Evolutionary conservation across 345 rosid genomes (phyloP).

Genomic region (Lenwebbia sp.): DNA sequence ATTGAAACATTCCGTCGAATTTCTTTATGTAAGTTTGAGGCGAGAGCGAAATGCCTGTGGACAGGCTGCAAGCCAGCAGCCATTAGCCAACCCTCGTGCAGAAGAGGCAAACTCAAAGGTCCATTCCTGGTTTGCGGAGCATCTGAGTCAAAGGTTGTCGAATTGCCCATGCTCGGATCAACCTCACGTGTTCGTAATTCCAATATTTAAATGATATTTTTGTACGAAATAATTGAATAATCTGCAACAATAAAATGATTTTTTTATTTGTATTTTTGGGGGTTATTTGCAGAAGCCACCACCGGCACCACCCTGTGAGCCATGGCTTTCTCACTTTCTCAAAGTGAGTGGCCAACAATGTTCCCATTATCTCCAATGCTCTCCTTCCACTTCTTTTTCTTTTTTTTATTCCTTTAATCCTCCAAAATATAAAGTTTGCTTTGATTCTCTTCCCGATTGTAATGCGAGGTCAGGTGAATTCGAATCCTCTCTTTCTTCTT

Average conservation of each 20-base stretch:
- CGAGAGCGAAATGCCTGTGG: background rate
- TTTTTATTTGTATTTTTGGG: background rate
- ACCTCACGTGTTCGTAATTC: background rate
- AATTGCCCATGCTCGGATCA: background rate
- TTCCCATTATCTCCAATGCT: background rate
- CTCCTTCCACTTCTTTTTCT: background rate
- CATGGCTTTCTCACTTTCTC: background rate
- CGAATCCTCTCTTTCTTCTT: background rate
- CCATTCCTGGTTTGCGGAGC: background rate
- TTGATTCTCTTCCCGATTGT: background rate
- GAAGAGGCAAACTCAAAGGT: background rate
- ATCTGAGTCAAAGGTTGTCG: background rate
- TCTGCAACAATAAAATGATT: background rate
- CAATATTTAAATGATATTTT: background rate
- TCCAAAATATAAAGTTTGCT: background rate
- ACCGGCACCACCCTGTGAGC: background rate
- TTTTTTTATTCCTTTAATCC: background rate
- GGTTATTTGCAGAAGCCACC: background rate
- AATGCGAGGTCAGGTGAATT: background rate
- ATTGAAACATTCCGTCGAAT: background rate
- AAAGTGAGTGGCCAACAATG: background rate
- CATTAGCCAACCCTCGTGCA: background rate
- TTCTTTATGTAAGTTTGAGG: background rate
- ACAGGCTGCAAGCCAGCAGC: background rate
- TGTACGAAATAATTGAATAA: background rate